These are phyloP conservation scores for Clarireedia homoeocarpa DNA, from an alignment of 2,329 filamentous ascomycete genomes.

Conservation along the genomic window DNA sequence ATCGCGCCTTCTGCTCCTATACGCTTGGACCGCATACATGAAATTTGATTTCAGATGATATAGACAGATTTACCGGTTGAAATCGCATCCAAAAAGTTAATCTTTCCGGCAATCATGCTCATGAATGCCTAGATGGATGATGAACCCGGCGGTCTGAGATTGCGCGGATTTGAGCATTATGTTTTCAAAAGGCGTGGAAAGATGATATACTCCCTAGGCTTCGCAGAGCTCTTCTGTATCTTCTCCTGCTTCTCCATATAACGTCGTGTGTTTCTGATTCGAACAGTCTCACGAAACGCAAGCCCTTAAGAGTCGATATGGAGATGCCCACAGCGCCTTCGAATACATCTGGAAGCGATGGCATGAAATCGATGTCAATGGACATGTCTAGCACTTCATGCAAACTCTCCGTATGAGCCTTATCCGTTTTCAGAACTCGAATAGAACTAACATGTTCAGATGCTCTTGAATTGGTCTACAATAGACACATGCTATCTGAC, in stretches of 20 bases:
- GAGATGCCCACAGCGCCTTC: conserved; percentile 1
- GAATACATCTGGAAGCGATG: background rate
- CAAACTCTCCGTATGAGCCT: conserved; percentile 17
- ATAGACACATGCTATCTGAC: conserved; percentile 21
- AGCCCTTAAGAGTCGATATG: conserved; percentile 1
- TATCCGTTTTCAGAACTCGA: background rate
- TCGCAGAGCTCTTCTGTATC: background rate
- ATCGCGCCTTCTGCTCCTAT: background rate
- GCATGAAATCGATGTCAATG: conserved; percentile 12
- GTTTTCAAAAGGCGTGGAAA: background rate
- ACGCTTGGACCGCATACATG: background rate
- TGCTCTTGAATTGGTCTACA: conserved; percentile 22
- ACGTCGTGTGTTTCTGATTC: background rate
- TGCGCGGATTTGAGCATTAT: conserved; percentile 4
- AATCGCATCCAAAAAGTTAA: background rate
- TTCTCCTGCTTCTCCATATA: background rate
- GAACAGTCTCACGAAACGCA: background rate
- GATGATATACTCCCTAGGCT: background rate
- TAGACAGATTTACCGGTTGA: background rate
- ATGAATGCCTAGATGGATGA: too few species aligned
- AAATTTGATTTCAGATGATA: background rate
- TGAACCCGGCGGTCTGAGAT: background rate
- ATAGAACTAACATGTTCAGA: conserved; percentile 9
- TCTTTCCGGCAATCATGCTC: background rate
- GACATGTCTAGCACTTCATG: conserved; percentile 16